These are phyloP conservation scores for Skeletonema marinoi DNA, from an alignment of 108 stramenopile species.

Conservation along the genomic window DNA sequence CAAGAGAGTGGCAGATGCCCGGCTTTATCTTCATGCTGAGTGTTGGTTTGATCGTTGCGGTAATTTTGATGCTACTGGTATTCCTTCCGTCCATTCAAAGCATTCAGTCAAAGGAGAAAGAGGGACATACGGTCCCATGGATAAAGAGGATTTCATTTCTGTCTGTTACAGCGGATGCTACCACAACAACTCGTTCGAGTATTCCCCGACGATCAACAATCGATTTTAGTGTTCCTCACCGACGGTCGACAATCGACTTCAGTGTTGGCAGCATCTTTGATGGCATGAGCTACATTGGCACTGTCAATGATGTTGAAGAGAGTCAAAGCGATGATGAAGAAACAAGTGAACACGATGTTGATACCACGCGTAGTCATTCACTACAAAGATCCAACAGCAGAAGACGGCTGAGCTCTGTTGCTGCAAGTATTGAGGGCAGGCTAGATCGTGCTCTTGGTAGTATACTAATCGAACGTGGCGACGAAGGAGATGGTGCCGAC, in stretches of 20 bases:
- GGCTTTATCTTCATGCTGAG: background rate
- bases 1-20: background rate
- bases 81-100: background rate
- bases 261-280: background rate
- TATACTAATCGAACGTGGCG: constrained; percentile 4
- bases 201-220: background rate
- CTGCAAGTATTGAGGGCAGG: background rate
- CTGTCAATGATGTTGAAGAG: background rate
- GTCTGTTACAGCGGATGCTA: background rate
- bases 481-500: background rate
- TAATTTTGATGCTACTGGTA: background rate
- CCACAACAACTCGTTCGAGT: background rate
- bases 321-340: background rate
- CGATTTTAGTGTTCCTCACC: background rate
- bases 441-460: background rate
- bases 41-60: background rate
- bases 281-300: background rate
- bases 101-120: background rate
- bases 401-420: background rate
- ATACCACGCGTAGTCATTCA: background rate
- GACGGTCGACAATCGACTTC: background rate
- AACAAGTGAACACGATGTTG: background rate
- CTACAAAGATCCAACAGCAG: background rate
- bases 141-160: background rate
- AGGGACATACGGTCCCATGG: background rate